phyloP scores from a whole-genome alignment of 2,329 filamentous ascomycete species.

The Penicillium sp. region DNA sequence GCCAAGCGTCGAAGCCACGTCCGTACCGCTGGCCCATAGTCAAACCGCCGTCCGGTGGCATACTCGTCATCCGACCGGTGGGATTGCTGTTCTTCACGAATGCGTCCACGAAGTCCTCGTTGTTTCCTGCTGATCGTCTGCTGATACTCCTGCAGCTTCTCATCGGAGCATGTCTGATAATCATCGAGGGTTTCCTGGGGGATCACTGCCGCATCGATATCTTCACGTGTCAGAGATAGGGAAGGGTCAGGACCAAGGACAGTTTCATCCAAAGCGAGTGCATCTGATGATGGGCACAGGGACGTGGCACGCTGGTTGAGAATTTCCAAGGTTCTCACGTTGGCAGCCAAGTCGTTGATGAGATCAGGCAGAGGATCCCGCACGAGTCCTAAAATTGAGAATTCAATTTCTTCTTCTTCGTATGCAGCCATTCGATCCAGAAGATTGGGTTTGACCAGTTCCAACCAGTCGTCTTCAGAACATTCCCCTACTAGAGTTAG shows the following conservation, averaged over 20 bases:
- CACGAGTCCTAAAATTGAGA: slow-evolving; percentile 74
- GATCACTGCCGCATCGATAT: slow-evolving; percentile 36
- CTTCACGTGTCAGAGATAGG: slow-evolving; percentile 33
- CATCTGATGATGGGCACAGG: neutral
- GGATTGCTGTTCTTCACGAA: slow-evolving; percentile 43
- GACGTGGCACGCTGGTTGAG: slow-evolving; percentile 35
- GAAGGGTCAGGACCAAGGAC: slow-evolving; percentile 40
- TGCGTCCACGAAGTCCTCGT: slow-evolving; percentile 33
- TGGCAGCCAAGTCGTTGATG: slow-evolving; percentile 44
- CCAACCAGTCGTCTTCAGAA: slow-evolving; percentile 63
- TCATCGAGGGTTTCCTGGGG: slow-evolving; percentile 23
- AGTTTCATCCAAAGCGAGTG: slow-evolving; percentile 18
- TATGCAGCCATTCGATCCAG: slow-evolving; percentile 66
- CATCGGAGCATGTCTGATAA: slow-evolving; percentile 25
- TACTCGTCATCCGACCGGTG: slow-evolving; percentile 42
- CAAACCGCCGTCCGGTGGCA: slow-evolving; percentile 50
- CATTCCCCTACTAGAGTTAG: slow-evolving; percentile 38
- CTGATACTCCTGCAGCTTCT: slow-evolving; percentile 34
- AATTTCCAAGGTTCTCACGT: slow-evolving; percentile 46
- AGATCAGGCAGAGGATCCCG: slow-evolving; percentile 61
- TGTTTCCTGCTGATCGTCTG: slow-evolving; percentile 35
- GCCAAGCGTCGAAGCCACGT: slow-evolving; percentile 69
- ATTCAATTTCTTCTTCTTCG: slow-evolving; percentile 66
- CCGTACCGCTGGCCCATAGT: slow-evolving; percentile 69
- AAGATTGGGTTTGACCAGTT: slow-evolving; percentile 64